Conservation (phyloP, 345 rosid genomes). For the Kernera saxatilis region DNA sequence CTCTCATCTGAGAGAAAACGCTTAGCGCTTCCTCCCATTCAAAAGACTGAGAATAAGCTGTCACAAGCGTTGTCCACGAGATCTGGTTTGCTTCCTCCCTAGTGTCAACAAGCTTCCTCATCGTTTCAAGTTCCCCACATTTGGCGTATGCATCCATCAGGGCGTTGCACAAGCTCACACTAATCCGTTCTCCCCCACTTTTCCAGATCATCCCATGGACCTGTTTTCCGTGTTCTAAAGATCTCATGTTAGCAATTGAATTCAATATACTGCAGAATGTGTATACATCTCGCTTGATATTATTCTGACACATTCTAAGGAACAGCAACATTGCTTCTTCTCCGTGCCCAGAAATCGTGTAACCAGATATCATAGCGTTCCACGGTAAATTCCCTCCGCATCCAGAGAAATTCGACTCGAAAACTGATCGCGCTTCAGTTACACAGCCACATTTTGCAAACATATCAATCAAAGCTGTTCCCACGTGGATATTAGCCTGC, state of each 20-base stretch:
- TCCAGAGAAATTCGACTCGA: slow-evolving; percentile 23
- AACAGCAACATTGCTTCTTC: slow-evolving; percentile 33
- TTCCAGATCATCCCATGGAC: slow-evolving; percentile 39
- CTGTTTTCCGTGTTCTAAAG: slow-evolving; percentile 27
- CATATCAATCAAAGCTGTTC: slow-evolving; percentile 49
- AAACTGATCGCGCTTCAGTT: slow-evolving; percentile 28
- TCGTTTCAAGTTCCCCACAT: slow-evolving; percentile 35
- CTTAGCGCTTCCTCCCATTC: slow-evolving; percentile 40
- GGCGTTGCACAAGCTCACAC: slow-evolving; percentile 33
- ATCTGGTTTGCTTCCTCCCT: slow-evolving; percentile 44
- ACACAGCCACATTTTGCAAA: slow-evolving; percentile 36
- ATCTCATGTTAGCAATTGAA: slow-evolving; percentile 30
- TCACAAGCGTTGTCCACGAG: slow-evolving; percentile 57
- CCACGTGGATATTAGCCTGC: slow-evolving; percentile 31
- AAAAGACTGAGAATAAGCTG: slow-evolving; percentile 49
- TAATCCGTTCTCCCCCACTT: slow-evolving; percentile 12
- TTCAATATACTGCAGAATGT: slow-evolving; percentile 38
- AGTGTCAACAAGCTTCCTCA: slow-evolving; percentile 46
- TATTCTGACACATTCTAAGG: slow-evolving; percentile 31
- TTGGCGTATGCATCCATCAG: slow-evolving; percentile 45
- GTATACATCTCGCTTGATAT: slow-evolving; percentile 30
- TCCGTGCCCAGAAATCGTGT: slow-evolving; percentile 14
- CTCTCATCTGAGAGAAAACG: slow-evolving; percentile 45
- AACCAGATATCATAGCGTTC: slow-evolving; percentile 46
- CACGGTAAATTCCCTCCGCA: slow-evolving; percentile 31